A percentile compares a stretch with the other conserved stretches of the same genome.
These are phyloP conservation scores for Globisporangium rhizosaccharum DNA, from an alignment of 352 stramenopile genomes.

Conservation along the genomic window DNA sequence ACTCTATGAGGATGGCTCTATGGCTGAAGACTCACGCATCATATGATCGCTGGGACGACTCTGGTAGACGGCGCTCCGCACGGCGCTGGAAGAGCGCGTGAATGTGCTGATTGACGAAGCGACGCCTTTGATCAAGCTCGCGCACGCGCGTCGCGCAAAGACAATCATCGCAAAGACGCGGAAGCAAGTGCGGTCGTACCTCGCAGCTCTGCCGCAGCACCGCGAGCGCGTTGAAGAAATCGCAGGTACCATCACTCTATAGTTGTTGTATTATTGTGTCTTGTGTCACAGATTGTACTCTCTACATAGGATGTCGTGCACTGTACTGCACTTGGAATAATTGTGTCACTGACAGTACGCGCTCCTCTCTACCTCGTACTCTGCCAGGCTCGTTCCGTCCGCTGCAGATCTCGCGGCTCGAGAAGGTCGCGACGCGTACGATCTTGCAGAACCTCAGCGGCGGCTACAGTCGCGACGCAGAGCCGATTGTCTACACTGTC, in stretches of 20 bases:
- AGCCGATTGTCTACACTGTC: conserved; percentile 29
- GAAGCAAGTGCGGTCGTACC: conserved; percentile 34
- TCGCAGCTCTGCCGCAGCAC: conserved; percentile 23
- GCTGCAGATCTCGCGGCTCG: conserved; percentile 32
- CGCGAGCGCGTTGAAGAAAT: conserved; percentile 21
- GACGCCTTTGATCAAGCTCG: conserved; percentile 26
- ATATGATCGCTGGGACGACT: neutral
- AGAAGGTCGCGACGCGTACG: conserved; percentile 39
- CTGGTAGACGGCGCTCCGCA: conserved; percentile 9
- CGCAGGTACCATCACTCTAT: neutral
- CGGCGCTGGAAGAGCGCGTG: conserved; percentile 28
- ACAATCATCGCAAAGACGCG: conserved; percentile 31
- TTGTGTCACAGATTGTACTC: too few relatives aligned
- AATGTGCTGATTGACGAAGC: conserved; percentile 34
- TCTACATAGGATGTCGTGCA: neutral
- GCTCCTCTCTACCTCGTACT: neutral
- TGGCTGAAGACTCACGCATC: too few relatives aligned
- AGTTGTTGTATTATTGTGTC: neutral
- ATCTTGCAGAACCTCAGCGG: conserved; percentile 32
- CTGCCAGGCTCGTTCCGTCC: conserved; percentile 12
- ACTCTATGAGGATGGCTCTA: too few relatives aligned
- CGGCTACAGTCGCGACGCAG: conserved; percentile 10
- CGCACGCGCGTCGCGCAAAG: conserved; percentile 23
- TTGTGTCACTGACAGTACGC: neutral
- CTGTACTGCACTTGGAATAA: neutral